Evolutionary conservation across 257 asterid species (phyloP), one percentile per base, ranked within the genome.

Genomic region (Solanum neorickii): DNA sequence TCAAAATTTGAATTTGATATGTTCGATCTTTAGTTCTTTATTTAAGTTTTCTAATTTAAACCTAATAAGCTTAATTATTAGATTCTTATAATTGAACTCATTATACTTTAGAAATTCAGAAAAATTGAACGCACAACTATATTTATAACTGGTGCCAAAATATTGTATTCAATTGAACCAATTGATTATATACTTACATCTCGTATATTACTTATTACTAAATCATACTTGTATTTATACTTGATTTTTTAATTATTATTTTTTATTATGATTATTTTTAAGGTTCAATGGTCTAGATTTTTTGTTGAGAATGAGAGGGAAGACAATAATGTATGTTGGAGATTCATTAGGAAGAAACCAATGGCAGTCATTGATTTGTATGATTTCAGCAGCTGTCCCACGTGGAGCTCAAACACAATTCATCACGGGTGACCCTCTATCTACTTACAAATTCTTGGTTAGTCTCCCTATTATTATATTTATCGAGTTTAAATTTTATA

Each of bases 281-380:
- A 31, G 33, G 33, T 31, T 31, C 33, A 31, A 31, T 31, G 94
- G 94, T 77, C 39, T 89, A 11, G 87, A 89, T 7, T 92, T 92
- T 86, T 77, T 91, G 82, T 3, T 66, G 66, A 88, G 68, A 86
- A 89, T 91, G 92, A 89, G 74, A 75, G 92, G 92, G 60, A 91
- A 91, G 82, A 95, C 89, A 21, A 92, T 97, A 89, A 96, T 97
- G 99, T 97, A 96, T 87, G 99, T 97, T 39, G 99, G 99, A 4
- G 99, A 97, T 76, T 97, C 99, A 16, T 73, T 97, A 87, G 98
- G 99, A 29, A 91, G 96, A 68, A 97, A 97, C 88, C 99, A 97
- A 89, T 97, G 98, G 98, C 92, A 97, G 87, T 96, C 99, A 15
- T 88, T 97, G 88, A 76, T 95, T 52, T 97, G 99, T 87, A 89